Evolutionary conservation across 2,329 filamentous ascomycete genomes (phyloP), one percentile per base, ranked within the genome.

Genomic region (Fusarium praegraminearum): DNA sequence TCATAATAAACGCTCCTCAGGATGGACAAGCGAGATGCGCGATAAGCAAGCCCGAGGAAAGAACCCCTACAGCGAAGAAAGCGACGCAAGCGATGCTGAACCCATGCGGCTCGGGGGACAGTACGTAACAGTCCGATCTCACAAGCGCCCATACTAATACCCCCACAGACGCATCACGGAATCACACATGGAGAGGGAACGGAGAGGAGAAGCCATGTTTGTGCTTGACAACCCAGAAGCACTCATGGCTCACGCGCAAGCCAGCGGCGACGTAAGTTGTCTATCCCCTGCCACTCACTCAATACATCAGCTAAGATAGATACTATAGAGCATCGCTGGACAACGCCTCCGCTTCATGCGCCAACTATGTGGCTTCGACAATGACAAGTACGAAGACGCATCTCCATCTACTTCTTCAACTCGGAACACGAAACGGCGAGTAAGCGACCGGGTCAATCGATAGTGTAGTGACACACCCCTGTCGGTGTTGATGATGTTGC

Each of bases 1-100:
- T 41, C 36, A 65, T 50, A 33, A 30, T 41, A 38, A 38, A 36
- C 80, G 32, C 56, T 53, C 58, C 54, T 50, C 69, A 58, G 67
- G 70, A 53, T 85, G 86, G 76, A 86, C 85, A 1, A 69, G 80
- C 22, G 77, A 80, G 62, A 87, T 87, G 85, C 85, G 86, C 72
- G 86, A 89, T 75, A 82, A 82, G 8, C 87, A 90, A 76, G 85
- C 87, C 7, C 81, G 87, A 41, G 87, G 87, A 53, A 88, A 88
- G 72, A 83, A 89, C 65, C 85, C 85, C 1, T 87, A 86, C 72
- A 60, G 49, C 58, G 76, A 71, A n/a, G 64, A 62, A 18, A 62
- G 52, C 59, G 70, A 76, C 11, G 67, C 71, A 24, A 74, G 72
- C 54, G 72, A 72, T 15, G 36, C 52, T 15, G 75, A 71, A 15